Evolutionary conservation across 257 asterid genomes (phyloP), one percentile per base, ranked within the genome.

Genomic region (Solanum pinnatisectum): DNA sequence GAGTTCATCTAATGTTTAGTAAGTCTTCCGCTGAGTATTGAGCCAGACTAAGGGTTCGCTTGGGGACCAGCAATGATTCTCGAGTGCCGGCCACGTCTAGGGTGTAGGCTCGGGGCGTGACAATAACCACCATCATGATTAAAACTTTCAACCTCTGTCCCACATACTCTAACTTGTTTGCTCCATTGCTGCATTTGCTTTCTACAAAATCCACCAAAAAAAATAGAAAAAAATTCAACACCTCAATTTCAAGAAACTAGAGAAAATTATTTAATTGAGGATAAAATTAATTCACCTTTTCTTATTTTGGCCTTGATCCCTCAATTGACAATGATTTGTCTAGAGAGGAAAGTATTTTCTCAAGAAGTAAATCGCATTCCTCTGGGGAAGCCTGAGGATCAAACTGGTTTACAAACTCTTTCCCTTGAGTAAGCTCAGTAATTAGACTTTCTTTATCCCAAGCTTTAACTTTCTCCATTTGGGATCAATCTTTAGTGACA

Each of bases 391-490:
- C 67, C 18, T 86, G 12, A 4, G 92, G 90, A 32, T 88, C 92
- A 52, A 94, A 92, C 52, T 92, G 90, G 13, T 82, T 92, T 60
- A 96, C 97, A n/a, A 91, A 90, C 71, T 93, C 94, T 88, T 84
- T 91, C 59, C 99, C 99, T 81, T 93, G 92, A 36, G 88, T 93
- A n/a, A 96, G 89, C 85, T 93, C 94, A 46, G 65, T 73, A 20
- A 93, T 84, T 4, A 93, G 91, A 32, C 20, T 89, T 14, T 63
- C 87, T 86, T 87, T 89, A 59, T 90, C 93, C n/a, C 23, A 70
- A 44, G 59, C 73, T 86, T 89, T 92, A 39, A 88, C 49, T 42
- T 85, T 91, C 59, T 90, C 96, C 98, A 94, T 94, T 76, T 39
- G 56, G 56, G 18, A 76, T 37, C n/a, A 71, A 71, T 36, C 5